These are phyloP conservation scores for Bothriochloa decipiens DNA, from an alignment of 176 grass and related monocot genomes.

Conservation along the genomic window DNA sequence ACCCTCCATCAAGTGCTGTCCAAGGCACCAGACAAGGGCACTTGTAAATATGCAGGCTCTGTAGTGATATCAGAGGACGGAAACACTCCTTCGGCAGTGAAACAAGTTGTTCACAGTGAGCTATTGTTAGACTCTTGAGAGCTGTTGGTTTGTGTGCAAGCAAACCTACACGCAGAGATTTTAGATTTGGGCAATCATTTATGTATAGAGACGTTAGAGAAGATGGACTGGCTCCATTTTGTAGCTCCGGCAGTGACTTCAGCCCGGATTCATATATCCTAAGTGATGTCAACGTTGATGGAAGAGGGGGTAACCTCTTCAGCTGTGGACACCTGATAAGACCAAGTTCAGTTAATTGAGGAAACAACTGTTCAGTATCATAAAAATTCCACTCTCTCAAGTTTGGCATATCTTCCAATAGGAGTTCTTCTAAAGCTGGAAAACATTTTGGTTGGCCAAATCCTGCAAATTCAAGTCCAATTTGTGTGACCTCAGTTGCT, in stretches of 20 bases:
- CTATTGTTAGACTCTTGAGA: constrained; percentile 60
- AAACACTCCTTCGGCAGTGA: constrained; percentile 66
- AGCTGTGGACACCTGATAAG: constrained; percentile 58
- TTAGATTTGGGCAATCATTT: constrained; percentile 58
- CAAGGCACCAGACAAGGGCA: constrained; percentile 63
- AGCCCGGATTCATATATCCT: constrained; percentile 63
- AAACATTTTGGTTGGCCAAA: constrained; percentile 41
- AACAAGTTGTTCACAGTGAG: constrained; percentile 62
- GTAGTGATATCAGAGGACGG: constrained; percentile 54
- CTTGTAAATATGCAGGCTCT: constrained; percentile 61
- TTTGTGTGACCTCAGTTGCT: constrained; percentile 55
- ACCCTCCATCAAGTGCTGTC: constrained; percentile 54
- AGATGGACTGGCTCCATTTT: constrained; percentile 41
- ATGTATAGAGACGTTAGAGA: constrained; percentile 62
- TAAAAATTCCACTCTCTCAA: constrained; percentile 59
- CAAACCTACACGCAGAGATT: constrained; percentile 60
- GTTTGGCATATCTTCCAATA: constrained; percentile 72
- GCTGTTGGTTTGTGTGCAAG: constrained; percentile 38
- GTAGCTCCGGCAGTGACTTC: constrained; percentile 58
- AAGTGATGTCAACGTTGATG: constrained; percentile 53
- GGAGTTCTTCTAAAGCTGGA: constrained; percentile 60
- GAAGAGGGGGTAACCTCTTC: constrained; percentile 62
- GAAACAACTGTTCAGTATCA: constrained; percentile 49
- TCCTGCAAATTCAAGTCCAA: constrained; percentile 58
- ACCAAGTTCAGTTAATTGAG: constrained; percentile 59